Evolutionary conservation across 2,329 filamentous ascomycete species (phyloP).

Genomic region (Zymoseptoria passerinii): DNA sequence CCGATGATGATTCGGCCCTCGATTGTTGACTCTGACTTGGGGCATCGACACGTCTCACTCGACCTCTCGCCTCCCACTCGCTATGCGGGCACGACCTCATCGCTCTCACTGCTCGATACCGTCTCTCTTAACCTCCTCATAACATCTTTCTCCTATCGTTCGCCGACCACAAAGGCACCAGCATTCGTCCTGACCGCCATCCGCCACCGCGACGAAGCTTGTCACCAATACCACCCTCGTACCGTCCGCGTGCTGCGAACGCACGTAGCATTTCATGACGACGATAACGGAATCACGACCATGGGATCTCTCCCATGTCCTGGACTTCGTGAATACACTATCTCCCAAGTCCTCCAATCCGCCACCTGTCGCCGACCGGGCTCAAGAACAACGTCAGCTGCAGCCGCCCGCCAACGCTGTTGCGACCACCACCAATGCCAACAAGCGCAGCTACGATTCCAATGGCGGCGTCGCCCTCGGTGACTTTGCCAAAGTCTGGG

Average conservation of each 20-base stretch:
- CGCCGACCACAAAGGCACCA: not conserved
- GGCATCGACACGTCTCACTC: not conserved
- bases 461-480: slow-evolving; percentile 28
- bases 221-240: not conserved
- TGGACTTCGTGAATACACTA: slow-evolving; percentile 34
- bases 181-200: not conserved
- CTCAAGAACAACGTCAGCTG: not conserved
- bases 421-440: not conserved
- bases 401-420: not conserved
- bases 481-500: slow-evolving; percentile 41
- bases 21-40: not conserved
- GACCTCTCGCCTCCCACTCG: not conserved
- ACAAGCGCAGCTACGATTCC: slow-evolving; percentile 6
- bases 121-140: not conserved
- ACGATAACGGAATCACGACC: slow-evolving; percentile 29
- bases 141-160: not conserved
- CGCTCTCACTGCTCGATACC: not conserved
- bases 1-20: not conserved
- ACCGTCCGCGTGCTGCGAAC: slow-evolving; percentile 6
- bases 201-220: not conserved
- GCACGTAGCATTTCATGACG: slow-evolving; percentile 22
- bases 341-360: slow-evolving; percentile 4
- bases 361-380: not conserved
- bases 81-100: not conserved
- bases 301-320: slow-evolving; percentile 42